Percentiles rank a stretch among this genome's conserved stretches.
These are phyloP conservation scores for Hemerocallis citrina DNA, from an alignment of 106 monocot species.

Conservation along the genomic window DNA sequence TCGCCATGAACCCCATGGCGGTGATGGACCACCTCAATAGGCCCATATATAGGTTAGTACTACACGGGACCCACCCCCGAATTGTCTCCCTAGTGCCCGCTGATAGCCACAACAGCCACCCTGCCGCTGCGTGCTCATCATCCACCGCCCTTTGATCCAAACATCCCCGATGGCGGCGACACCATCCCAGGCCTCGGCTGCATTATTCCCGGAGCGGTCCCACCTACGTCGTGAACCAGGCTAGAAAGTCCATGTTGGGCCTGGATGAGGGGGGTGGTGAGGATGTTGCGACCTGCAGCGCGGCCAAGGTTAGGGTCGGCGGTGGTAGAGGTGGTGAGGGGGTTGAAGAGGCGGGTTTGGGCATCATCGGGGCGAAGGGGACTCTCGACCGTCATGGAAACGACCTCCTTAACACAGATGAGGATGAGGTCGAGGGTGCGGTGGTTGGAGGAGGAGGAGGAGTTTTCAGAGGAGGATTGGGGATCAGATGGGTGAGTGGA, in stretches of 20 bases:
- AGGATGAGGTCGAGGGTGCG: slow-evolving; percentile 84
- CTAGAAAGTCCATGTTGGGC: slow-evolving; percentile 87
- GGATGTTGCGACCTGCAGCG: slow-evolving; percentile 82
- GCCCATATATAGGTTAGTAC: no score
- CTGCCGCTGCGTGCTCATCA: no score
- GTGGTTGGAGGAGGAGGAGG: slow-evolving; percentile 37
- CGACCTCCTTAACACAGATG: slow-evolving; percentile 86
- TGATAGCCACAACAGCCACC: no score
- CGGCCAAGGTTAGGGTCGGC: slow-evolving; percentile 78
- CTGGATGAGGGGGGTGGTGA: slow-evolving; percentile 68
- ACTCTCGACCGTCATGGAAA: slow-evolving; percentile 91
- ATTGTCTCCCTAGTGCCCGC: no score
- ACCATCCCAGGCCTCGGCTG: slow-evolving; percentile 95
- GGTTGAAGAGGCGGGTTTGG: slow-evolving; percentile 35
- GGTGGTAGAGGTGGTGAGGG: slow-evolving; percentile 26
- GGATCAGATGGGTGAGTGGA: no score
- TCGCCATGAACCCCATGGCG: no score
- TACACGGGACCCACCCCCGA: no score
- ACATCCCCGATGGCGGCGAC: no score
- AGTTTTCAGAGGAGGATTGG: background rate
- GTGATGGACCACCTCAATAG: no score
- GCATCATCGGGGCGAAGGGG: slow-evolving; percentile 77
- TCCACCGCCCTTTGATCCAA: no score
- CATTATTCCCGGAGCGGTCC: slow-evolving; percentile 94
- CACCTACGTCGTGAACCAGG: slow-evolving; percentile 80